Percentiles rank a stretch among this genome's conserved stretches.
These are phyloP conservation scores for Linaria vulgaris DNA, from an alignment of 257 asterid species.

Conservation along the genomic window DNA sequence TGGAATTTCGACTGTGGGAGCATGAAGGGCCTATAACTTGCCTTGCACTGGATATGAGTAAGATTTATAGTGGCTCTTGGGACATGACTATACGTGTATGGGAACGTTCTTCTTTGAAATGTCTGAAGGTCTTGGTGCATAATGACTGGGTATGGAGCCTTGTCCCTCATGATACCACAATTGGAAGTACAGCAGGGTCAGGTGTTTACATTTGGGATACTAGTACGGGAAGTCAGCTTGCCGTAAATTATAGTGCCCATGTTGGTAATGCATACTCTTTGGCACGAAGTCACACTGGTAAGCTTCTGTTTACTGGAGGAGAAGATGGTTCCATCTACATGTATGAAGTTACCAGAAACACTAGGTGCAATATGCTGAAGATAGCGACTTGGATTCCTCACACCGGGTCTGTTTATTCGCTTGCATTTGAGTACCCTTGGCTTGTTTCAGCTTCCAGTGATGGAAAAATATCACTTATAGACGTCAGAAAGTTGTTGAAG, in stretches of 20 bases:
- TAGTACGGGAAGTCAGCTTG: conserved; percentile 42
- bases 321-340: conserved; percentile 92
- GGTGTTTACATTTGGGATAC: conserved; percentile 77
- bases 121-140: conserved; percentile 67
- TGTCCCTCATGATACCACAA: conserved; percentile 70
- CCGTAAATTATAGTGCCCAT: conserved; percentile 45
- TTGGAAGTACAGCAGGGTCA: conserved; percentile 80
- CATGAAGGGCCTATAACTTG: conserved; percentile 93
- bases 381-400: conserved; percentile 91
- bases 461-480: conserved; percentile 81
- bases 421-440: conserved; percentile 97
- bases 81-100: conserved; percentile 88
- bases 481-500: conserved; percentile 73
- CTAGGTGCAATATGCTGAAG: conserved; percentile 36
- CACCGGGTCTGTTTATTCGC: conserved; percentile 73
- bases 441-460: conserved; percentile 87
- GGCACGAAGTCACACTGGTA: conserved; percentile 86
- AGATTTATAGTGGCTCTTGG: conserved; percentile 95
- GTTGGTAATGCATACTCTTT: conserved; percentile 62
- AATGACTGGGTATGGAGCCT: conserved; percentile 98
- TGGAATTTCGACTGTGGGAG: conserved; percentile 82
- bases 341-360: conserved; percentile 60
- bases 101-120: conserved; percentile 71
- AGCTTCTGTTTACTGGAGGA: conserved; percentile 85
- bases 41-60: conserved; percentile 70